A percentile compares a stretch with the other conserved stretches of the same genome.
These are phyloP conservation scores for Eucalyptus cloeziana DNA, from an alignment of 345 rosid species.

Conservation along the genomic window DNA sequence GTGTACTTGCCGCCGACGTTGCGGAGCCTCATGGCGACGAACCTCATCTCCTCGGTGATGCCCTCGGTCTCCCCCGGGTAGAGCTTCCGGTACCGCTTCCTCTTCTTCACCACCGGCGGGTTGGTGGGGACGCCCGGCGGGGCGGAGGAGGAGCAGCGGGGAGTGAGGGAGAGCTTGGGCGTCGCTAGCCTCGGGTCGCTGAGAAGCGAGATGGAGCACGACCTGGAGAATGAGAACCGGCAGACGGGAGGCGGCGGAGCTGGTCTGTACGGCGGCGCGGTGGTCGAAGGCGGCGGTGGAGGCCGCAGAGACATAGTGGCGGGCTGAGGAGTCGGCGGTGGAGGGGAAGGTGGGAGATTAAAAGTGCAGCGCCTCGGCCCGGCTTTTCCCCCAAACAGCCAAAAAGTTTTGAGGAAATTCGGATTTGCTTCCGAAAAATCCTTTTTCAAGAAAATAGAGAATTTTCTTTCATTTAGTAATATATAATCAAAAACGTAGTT, in stretches of 20 bases:
- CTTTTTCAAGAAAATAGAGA: too few relatives aligned
- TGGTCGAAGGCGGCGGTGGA: background rate
- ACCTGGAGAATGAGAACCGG: conserved; percentile 5
- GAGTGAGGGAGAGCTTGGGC: background rate
- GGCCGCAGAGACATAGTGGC: background rate
- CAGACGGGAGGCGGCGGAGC: background rate
- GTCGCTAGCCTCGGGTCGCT: background rate
- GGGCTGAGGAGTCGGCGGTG: background rate
- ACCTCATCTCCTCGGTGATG: conserved; percentile 90
- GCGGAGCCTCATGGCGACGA: conserved; percentile 87
- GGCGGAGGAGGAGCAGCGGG: background rate
- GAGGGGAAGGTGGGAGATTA: background rate
- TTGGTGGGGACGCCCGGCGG: background rate
- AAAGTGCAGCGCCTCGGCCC: background rate
- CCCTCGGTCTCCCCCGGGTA: conserved; percentile 83
- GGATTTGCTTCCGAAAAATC: too few relatives aligned
- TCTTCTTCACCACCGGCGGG: conserved; percentile 30
- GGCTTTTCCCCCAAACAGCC: background rate
- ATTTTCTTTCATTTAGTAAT: too few relatives aligned
- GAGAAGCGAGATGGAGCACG: background rate
- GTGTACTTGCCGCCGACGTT: conserved; percentile 44
- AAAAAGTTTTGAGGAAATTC: background rate
- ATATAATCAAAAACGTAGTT: too few relatives aligned
- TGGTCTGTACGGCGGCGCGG: background rate
- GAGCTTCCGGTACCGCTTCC: conserved; percentile 57